Evolutionary conservation across 441 rosid genomes (phyloP).

Genomic region (Syzygium malaccense): DNA sequence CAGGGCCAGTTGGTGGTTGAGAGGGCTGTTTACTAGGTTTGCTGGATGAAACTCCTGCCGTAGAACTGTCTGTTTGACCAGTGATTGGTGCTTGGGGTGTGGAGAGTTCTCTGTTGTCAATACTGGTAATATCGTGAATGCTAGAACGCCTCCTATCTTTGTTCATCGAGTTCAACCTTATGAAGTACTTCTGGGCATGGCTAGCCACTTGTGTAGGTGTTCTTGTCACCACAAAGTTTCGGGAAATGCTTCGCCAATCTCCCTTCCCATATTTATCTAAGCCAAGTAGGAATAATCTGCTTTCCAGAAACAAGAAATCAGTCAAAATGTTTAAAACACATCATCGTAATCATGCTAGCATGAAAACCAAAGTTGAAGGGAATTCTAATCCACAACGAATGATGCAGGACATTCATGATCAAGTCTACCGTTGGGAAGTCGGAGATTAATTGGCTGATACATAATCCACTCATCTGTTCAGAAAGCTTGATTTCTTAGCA

Average conservation of each 20-base stretch:
- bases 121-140: slow-evolving; percentile 94
- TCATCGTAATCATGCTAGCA: not conserved
- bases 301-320: slow-evolving; percentile 1
- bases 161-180: slow-evolving; percentile 84
- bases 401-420: not conserved
- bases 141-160: slow-evolving; percentile 96
- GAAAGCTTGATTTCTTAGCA: not conserved
- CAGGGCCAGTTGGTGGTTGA: slow-evolving; percentile 42
- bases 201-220: slow-evolving; percentile 99
- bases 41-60: slow-evolving; percentile 45
- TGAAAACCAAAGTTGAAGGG: not conserved
- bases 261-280: slow-evolving; percentile 97
- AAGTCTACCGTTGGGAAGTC: not conserved
- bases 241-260: slow-evolving; percentile 97
- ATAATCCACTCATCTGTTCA: not conserved
- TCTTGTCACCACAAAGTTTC: slow-evolving; percentile 93
- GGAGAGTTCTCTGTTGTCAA: slow-evolving; percentile 64
- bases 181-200: slow-evolving; percentile 94
- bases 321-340: not conserved
- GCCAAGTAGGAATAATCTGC: slow-evolving; percentile 93
- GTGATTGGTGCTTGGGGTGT: slow-evolving; percentile 86
- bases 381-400: not conserved
- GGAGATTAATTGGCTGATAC: not conserved
- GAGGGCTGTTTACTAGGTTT: slow-evolving; percentile 50
- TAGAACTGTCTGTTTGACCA: slow-evolving; percentile 64